These are phyloP conservation scores for Fraxinus ornus DNA, from an alignment of 305 asterid genomes.

Conservation along the genomic window DNA sequence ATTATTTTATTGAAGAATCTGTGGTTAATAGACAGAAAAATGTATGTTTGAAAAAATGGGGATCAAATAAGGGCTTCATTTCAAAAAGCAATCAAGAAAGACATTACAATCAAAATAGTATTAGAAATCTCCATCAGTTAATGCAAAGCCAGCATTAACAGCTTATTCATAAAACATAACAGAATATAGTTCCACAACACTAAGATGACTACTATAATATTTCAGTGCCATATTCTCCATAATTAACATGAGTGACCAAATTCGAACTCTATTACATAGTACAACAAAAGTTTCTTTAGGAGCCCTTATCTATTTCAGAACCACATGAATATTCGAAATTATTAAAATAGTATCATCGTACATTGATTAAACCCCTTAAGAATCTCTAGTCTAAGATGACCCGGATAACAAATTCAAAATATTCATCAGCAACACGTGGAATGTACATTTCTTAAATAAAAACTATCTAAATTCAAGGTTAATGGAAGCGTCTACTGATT, in stretches of 20 bases:
- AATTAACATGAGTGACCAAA: background rate
- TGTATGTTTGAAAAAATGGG: background rate
- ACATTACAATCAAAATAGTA: background rate
- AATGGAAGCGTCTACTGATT: slow-evolving; percentile 13
- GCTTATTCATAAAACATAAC: slow-evolving; percentile 1
- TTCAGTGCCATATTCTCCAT: background rate
- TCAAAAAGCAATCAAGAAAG: slow-evolving; percentile 2
- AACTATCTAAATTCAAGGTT: slow-evolving; percentile 20
- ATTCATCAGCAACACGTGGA: slow-evolving; percentile 18
- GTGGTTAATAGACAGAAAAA: background rate
- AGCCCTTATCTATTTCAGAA: background rate
- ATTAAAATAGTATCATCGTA: background rate
- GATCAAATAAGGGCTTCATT: background rate
- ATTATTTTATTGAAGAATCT: background rate
- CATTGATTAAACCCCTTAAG: slow-evolving; percentile 3
- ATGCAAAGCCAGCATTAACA: background rate
- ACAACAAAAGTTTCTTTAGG: background rate
- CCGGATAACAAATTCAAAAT: slow-evolving; percentile 17
- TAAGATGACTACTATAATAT: background rate
- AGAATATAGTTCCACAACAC: too few relatives aligned
- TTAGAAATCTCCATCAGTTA: background rate
- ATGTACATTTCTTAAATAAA: slow-evolving; percentile 17
- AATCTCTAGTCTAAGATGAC: slow-evolving; percentile 4
- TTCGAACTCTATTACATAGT: background rate
- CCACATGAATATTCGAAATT: background rate